Conservation (phyloP, 1,139 yeast species). For the Saccharomycopsis hybrid region DNA sequence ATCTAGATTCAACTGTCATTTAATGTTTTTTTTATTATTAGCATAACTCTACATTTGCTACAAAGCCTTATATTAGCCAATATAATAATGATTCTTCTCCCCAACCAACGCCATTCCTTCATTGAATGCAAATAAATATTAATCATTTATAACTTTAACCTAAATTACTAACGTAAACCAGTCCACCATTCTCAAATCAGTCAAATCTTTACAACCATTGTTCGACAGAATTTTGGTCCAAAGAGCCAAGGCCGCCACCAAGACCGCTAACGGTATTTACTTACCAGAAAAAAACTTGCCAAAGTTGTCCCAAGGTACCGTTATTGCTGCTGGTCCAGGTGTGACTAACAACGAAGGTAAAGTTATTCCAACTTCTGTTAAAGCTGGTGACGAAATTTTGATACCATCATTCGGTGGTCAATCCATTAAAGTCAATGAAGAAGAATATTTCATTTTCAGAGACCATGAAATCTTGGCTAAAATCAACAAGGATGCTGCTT, state of each 20-base stretch:
- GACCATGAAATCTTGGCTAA: constrained; percentile 94
- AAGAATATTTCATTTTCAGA: constrained; percentile 69
- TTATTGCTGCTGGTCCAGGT: constrained; percentile 83
- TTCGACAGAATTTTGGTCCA: constrained; percentile 94
- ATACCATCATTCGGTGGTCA: constrained; percentile 91
- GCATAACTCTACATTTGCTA: no score
- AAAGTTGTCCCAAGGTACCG: constrained; percentile 79
- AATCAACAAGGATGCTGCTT: constrained; percentile 32
- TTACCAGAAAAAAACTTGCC: constrained; percentile 96
- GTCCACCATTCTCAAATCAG: constrained; percentile 70
- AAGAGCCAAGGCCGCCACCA: constrained; percentile 84
- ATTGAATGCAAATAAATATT: no score
- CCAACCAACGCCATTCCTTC: no score
- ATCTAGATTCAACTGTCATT: no score
- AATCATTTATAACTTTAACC: no score
- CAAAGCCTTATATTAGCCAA: no score
- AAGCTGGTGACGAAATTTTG: constrained; percentile 87
- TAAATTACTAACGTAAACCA: no score
- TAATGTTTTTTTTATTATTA: no score
- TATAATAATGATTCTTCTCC: no score
- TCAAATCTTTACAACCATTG: constrained; percentile 83
- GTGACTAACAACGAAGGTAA: constrained; percentile 62
- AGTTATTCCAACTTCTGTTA: constrained; percentile 63
- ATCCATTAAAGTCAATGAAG: constrained; percentile 79
- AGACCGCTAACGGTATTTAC: constrained; percentile 91